Percentiles rank a stretch among this genome's conserved stretches.
Evolutionary conservation across 2,329 filamentous ascomycete genomes (phyloP).

Genomic region (Verticillium nubilum): DNA sequence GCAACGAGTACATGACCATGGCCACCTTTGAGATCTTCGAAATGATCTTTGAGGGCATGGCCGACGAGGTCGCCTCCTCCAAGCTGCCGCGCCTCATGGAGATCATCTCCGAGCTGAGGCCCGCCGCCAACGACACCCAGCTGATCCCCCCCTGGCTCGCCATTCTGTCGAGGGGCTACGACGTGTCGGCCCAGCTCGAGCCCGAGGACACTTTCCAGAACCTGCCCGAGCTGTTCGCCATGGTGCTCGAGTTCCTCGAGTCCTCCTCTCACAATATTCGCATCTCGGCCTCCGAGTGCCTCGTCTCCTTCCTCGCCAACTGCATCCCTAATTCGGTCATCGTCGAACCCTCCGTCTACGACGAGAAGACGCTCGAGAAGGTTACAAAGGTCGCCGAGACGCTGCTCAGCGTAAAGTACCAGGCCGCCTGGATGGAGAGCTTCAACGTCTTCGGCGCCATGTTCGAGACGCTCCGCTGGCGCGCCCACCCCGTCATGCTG

Average conservation of each 20-base stretch:
- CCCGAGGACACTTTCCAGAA: slow-evolving; percentile 90
- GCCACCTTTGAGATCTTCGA: slow-evolving; percentile 96
- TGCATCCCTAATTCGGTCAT: slow-evolving; percentile 81
- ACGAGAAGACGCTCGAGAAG: slow-evolving; percentile 84
- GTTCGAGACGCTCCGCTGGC: slow-evolving; percentile 84
- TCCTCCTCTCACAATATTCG: slow-evolving; percentile 90
- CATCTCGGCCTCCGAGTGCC: slow-evolving; percentile 87
- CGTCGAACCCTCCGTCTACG: slow-evolving; percentile 82
- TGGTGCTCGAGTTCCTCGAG: slow-evolving; percentile 76
- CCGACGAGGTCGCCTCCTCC: slow-evolving; percentile 78
- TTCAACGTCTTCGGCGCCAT: slow-evolving; percentile 84
- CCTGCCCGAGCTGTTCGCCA: slow-evolving; percentile 75
- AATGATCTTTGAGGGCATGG: slow-evolving; percentile 90
- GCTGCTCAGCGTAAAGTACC: slow-evolving; percentile 83
- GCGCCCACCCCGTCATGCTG: slow-evolving; percentile 70
- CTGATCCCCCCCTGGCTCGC: slow-evolving; percentile 95
- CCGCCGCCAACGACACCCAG: slow-evolving; percentile 88
- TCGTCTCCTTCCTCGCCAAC: slow-evolving; percentile 88
- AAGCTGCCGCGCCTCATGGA: slow-evolving; percentile 88
- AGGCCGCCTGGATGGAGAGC: slow-evolving; percentile 90
- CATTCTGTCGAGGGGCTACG: slow-evolving; percentile 88
- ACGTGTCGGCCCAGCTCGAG: slow-evolving; percentile 83
- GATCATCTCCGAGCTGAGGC: slow-evolving; percentile 86
- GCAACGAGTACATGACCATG: slow-evolving; percentile 95
- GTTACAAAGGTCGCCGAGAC: slow-evolving; percentile 67